Base-by-base conservation (phyloP, 1,139 yeast species). In the Saccharomyces hybrid region DNA sequence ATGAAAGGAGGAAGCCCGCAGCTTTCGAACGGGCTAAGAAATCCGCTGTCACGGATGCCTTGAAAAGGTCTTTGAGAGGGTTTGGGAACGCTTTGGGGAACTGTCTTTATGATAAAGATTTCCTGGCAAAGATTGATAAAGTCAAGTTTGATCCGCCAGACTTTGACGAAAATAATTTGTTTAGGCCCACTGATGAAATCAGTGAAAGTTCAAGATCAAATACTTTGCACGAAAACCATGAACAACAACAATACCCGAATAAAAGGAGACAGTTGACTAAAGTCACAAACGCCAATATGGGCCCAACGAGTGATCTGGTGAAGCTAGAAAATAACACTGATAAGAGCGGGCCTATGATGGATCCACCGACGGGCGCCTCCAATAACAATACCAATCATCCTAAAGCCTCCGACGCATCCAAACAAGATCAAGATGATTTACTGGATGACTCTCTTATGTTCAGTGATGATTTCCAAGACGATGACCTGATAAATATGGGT, bases 1-100 rank as follows among this genome's bases (percentile, higher is more conserved):
- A 86, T 65, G 86, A 88, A 48, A 79, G 80, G 54, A 76, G 82
- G 44, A 84, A 84, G 64, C 82, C 89, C 0, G 80, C 80, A 71
- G 95, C 93, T 0, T 86, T 86, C 66, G 95, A 86, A 63, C 85
- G 86, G 62, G 86, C 91, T 57, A 84, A 84, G 66, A 87, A 87
- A 62, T 91, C 88, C 60, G 93, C 95, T 0, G 81, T 83, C 51
- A 87, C 95, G 0, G 95, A 87, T 71, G 95, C 88, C 0, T 70
- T 86, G 62, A 87, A 87, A 66, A 73, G 95, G 57, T 86, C 91
- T 34, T 74, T 87, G 58, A 76, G 95, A 63, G 84, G 87, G 57
- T 87, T 85, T 69, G 95, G 95, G 48, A 86, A 86, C 66, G 88
- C 88, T 0, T 71, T 86, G 65, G 95, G 95, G 0, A 86, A 86